Percentiles rank a stretch among this genome's conserved stretches.
Conservation (phyloP, 306 rosid species). For the Prunus dulcis region DNA sequence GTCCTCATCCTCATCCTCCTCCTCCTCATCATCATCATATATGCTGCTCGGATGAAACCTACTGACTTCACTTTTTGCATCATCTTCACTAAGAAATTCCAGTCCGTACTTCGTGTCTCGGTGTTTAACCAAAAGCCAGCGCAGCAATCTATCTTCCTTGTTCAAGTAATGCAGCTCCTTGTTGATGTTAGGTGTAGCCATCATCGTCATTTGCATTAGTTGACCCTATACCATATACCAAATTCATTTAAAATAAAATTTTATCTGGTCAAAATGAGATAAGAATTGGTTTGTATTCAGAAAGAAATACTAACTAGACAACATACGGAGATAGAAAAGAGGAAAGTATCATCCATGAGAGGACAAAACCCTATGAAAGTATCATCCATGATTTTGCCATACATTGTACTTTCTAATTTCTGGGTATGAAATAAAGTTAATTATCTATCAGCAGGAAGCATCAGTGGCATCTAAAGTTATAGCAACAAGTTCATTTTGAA, state of each 20-base stretch:
- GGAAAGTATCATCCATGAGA: neutral
- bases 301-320: neutral
- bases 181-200: slow-evolving; percentile 88
- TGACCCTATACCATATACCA: slow-evolving; percentile 52
- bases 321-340: neutral
- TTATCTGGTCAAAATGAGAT: neutral
- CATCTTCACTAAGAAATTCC: slow-evolving; percentile 45
- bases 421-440: neutral
- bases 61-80: slow-evolving; percentile 28
- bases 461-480: neutral
- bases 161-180: slow-evolving; percentile 89
- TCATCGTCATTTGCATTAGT: slow-evolving; percentile 92
- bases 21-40: neutral
- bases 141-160: slow-evolving; percentile 83
- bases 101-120: slow-evolving; percentile 42
- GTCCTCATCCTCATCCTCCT: slow-evolving; percentile 23
- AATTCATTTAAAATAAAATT: neutral
- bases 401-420: neutral
- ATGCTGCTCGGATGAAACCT: slow-evolving; percentile 16
- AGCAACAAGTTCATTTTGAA: neutral
- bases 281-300: neutral
- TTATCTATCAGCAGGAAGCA: too few relatives aligned
- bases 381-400: neutral
- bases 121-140: slow-evolving; percentile 84
- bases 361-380: neutral